phyloP scores from a whole-genome alignment of 2,329 filamentous ascomycete species.

The Nigrospora oryzae region DNA sequence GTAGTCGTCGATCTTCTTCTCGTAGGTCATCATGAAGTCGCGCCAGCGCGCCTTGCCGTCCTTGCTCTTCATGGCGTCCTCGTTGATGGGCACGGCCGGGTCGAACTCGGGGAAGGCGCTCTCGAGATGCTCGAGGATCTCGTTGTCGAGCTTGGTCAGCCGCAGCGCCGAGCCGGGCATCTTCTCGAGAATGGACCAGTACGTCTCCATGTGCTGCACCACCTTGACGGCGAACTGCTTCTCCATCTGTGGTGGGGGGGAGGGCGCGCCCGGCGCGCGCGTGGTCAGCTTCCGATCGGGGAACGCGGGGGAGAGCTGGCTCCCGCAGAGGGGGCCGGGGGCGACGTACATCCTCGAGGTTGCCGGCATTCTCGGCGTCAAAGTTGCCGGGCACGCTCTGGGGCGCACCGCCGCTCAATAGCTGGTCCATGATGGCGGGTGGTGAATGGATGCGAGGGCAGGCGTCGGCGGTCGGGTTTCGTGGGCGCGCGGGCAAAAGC shows the following conservation, averaged over 20 bases:
- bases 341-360: slow-evolving; percentile 45
- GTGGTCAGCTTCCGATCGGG: slow-evolving; percentile 5
- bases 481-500: no score
- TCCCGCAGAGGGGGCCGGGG: background rate
- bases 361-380: slow-evolving; percentile 46
- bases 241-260: slow-evolving; percentile 64
- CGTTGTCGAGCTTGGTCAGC: slow-evolving; percentile 89
- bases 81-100: slow-evolving; percentile 68
- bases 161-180: slow-evolving; percentile 81
- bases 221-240: slow-evolving; percentile 99
- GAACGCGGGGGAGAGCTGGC: background rate
- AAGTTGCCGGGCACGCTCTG: slow-evolving; percentile 43
- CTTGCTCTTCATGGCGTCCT: slow-evolving; percentile 98
- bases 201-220: slow-evolving; percentile 93
- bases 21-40: slow-evolving; percentile 86
- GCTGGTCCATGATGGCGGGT: background rate
- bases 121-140: slow-evolving; percentile 85
- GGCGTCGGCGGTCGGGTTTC: no score
- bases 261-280: slow-evolving; percentile 1
- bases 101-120: slow-evolving; percentile 90
- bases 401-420: background rate
- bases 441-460: no score
- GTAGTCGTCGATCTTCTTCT: slow-evolving; percentile 92
- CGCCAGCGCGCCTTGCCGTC: slow-evolving; percentile 89
- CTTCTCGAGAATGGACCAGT: slow-evolving; percentile 92